Evolutionary conservation across 768 basidiomycete genomes (phyloP).

Genomic region (Leccinum barrowsii): DNA sequence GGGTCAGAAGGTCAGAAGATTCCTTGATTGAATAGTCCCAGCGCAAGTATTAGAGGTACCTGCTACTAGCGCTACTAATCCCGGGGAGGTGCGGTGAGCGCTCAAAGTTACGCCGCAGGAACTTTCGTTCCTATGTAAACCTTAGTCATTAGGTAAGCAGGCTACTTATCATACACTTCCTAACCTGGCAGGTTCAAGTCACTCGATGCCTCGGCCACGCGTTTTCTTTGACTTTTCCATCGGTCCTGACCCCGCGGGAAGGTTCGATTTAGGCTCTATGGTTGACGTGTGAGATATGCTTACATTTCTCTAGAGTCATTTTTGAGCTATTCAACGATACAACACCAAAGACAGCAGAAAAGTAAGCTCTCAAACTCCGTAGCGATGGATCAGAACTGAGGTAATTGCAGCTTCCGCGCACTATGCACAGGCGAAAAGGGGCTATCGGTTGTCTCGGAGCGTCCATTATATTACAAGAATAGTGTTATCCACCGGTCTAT

Average conservation of each 20-base stretch:
- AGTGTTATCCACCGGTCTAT: conserved; percentile 78
- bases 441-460: conserved; percentile 54
- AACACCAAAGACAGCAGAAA: conserved; percentile 75
- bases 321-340: conserved; percentile 75
- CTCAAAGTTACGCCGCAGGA: neutral
- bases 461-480: conserved; percentile 81
- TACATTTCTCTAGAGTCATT: conserved; percentile 45
- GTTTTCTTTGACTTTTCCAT: conserved; percentile 68
- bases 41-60: neutral
- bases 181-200: neutral
- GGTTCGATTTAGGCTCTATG: conserved; percentile 36
- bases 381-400: conserved; percentile 8
- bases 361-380: conserved; percentile 45
- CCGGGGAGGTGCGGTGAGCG: neutral
- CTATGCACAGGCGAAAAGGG: conserved; percentile 88
- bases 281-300: conserved; percentile 5
- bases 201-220: conserved; percentile 50
- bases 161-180: neutral
- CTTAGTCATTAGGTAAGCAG: conserved; percentile 14
- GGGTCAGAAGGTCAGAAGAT: neutral
- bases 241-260: conserved; percentile 48
- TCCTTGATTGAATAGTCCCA: neutral
- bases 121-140: neutral
- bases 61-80: neutral
- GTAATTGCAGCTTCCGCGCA: conserved; percentile 63